Evolutionary conservation across 352 stramenopile genomes (phyloP).

Genomic region (Pythium aquatile): DNA sequence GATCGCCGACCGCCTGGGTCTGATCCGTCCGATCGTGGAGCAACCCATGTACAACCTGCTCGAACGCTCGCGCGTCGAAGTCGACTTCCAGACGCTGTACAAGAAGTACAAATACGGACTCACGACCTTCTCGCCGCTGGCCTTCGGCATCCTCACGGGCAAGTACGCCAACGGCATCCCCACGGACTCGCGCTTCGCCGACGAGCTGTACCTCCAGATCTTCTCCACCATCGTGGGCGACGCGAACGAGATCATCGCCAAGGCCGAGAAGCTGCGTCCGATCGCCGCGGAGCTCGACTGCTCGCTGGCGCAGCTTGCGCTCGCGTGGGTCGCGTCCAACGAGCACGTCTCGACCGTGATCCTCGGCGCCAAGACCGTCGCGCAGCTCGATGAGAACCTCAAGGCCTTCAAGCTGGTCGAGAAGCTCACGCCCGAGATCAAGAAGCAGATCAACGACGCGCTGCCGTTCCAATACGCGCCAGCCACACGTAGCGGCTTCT

Average conservation of each 20-base stretch:
- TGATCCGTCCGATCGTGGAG: constrained; percentile 38
- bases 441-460: constrained; percentile 45
- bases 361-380: constrained; percentile 38
- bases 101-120: constrained; percentile 40
- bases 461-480: constrained; percentile 17
- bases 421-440: constrained; percentile 48
- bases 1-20: constrained; percentile 31
- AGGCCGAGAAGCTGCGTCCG: constrained; percentile 33
- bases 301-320: constrained; percentile 39
- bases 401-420: constrained; percentile 34
- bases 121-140: constrained; percentile 46
- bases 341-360: constrained; percentile 53
- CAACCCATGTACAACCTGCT: constrained; percentile 62
- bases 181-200: too few relatives aligned
- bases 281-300: constrained; percentile 42
- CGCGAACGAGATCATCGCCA: too few relatives aligned
- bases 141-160: constrained; percentile 49
- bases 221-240: too few relatives aligned
- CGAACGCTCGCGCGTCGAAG: constrained; percentile 39
- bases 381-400: constrained; percentile 58
- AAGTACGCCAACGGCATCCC: constrained; percentile 41
- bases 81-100: constrained; percentile 45
- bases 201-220: too few relatives aligned
- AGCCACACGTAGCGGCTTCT: constrained; percentile 2
- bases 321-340: constrained; percentile 57